These are phyloP conservation scores for Puya raimondii DNA, from an alignment of 176 grass and related monocot genomes.

Conservation along the genomic window DNA sequence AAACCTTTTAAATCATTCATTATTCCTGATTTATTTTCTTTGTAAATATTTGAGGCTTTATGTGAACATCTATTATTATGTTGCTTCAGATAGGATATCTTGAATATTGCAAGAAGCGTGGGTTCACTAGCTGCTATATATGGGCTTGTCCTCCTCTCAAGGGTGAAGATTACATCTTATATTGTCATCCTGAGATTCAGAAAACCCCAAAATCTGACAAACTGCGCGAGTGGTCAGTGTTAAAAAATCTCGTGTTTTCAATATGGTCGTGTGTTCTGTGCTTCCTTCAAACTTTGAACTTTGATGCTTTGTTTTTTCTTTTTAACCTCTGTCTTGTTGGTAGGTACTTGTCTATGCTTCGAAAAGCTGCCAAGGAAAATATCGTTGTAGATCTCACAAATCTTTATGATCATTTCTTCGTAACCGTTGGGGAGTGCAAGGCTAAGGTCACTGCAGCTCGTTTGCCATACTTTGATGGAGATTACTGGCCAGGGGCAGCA, in stretches of 20 bases:
- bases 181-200: constrained; percentile 99
- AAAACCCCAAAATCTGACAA: constrained; percentile 99
- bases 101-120: constrained; percentile 98
- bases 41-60: constrained; percentile 3
- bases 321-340: constrained; percentile 4
- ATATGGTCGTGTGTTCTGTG: not conserved
- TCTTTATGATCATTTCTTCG: constrained; percentile 92
- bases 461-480: constrained; percentile 95
- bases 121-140: constrained; percentile 99
- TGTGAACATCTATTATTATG: constrained; percentile 21
- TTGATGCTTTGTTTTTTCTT: constrained; percentile 10
- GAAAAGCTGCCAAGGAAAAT: constrained; percentile 78
- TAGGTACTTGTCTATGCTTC: constrained; percentile 98
- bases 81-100: constrained; percentile 95
- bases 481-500: constrained; percentile 99
- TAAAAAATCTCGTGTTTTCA: not conserved
- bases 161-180: constrained; percentile 99
- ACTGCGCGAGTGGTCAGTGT: constrained; percentile 74
- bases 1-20: constrained; percentile 2
- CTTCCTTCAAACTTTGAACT: constrained; percentile 2
- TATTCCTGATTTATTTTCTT: constrained; percentile 9
- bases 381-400: constrained; percentile 96
- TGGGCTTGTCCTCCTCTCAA: constrained; percentile 98
- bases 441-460: constrained; percentile 91
- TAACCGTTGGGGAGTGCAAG: constrained; percentile 67